Percentiles rank a stretch among this genome's conserved stretches.
Conservation (phyloP, 345 rosid species). For the Brassica incana region DNA sequence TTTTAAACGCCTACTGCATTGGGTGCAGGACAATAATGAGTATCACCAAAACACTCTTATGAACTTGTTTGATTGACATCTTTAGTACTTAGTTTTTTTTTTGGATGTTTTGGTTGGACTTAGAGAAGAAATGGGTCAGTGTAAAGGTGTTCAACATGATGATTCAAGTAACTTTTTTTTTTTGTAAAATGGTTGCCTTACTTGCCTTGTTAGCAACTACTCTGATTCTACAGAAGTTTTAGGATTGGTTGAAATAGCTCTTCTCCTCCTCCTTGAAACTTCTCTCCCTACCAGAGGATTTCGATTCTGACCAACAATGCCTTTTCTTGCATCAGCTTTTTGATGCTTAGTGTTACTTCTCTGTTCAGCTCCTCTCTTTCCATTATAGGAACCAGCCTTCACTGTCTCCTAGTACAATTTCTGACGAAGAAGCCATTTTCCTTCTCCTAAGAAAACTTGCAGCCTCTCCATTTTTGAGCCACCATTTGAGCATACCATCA, state of each 20-base stretch:
- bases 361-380: constrained; percentile 41
- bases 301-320: too few relatives aligned
- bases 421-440: constrained; percentile 41
- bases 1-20: not conserved
- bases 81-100: not conserved
- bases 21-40: not conserved
- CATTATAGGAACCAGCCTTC: constrained; percentile 39
- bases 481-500: not conserved
- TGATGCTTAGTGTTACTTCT: constrained; percentile 4
- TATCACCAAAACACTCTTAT: not conserved
- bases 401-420: constrained; percentile 29
- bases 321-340: too few relatives aligned
- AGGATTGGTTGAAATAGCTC: too few relatives aligned
- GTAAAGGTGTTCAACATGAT: not conserved
- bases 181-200: not conserved
- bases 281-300: too few relatives aligned
- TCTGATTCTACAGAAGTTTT: too few relatives aligned
- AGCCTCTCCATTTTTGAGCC: constrained; percentile 50
- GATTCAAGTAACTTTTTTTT: not conserved
- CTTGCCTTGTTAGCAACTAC: not conserved
- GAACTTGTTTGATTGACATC: not conserved
- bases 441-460: constrained; percentile 53
- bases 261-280: too few relatives aligned
- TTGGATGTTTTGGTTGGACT: too few relatives aligned
- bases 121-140: not conserved